Evolutionary conservation across 768 basidiomycete species (phyloP), one percentile per base, ranked within the genome.

Genomic region (Tephrocybe rancida): DNA sequence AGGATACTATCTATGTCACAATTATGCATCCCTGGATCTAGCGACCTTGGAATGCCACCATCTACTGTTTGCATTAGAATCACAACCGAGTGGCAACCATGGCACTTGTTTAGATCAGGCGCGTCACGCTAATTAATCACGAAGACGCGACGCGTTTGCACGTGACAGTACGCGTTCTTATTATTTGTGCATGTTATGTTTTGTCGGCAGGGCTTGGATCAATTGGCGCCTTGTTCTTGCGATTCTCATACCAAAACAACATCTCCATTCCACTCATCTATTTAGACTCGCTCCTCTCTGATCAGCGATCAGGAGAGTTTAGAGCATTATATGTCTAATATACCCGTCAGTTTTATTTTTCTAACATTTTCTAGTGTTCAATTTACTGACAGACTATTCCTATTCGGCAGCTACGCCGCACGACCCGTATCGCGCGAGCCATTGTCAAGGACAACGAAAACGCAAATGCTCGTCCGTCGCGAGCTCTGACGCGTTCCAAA

Each of bases 371-470:
- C 0, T 16, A n/a, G 24, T 24, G 27, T 13, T 19, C 2, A 5
- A 21, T 26, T 8, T 38, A 22, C 32, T 51, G 32, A 48, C 39
- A n/a, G n/a, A n/a, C 19, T 52, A 25, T 35, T 51, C 30, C 24
- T n/a, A 11, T 44, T 16, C 44, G 50, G 6, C 58, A 89, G 88
- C 79, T 83, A 52, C 83, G 88, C 61, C 84, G 88, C 71, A 80
- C 81, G 44, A 81, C 83, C 52, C 79, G 84, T 67, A 72, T 78
- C 37, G 76, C 80, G 51, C 82, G 82, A 59, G 71, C 72, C 22
- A 65, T 77, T 50, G 72, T 76, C 58, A 84, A 82, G 65, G 83
- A 85, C 65, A 80, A 72, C 65, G 88, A 90, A 78, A 90, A 89
- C 65, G 82, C 83, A 51, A 83, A 81, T 64, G 83, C 86, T 48